Conservation (phyloP, 2,329 filamentous ascomycete genomes). For the Arthrocladium fulminans region DNA sequence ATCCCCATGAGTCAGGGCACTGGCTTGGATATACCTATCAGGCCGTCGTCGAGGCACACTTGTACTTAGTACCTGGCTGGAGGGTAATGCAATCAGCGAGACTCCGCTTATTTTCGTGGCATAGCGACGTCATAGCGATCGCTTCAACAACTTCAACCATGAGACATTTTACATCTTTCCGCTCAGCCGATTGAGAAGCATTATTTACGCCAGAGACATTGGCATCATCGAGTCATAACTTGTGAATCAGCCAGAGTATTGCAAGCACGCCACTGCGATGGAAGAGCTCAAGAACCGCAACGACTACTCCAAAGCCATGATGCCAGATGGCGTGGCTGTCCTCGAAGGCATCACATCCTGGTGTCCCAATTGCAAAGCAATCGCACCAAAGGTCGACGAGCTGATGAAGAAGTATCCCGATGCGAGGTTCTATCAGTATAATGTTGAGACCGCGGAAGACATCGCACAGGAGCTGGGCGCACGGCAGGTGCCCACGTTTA, state of each 20-base stretch:
- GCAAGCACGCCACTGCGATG: background rate
- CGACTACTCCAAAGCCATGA: slow-evolving; percentile 7
- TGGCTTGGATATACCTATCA: too few species aligned
- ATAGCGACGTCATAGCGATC: too few species aligned
- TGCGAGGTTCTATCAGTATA: slow-evolving; percentile 7
- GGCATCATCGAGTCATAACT: background rate
- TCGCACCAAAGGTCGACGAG: slow-evolving; percentile 2
- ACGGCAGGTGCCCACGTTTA: background rate
- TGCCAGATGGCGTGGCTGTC: slow-evolving; percentile 5
- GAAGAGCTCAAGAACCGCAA: slow-evolving; percentile 5
- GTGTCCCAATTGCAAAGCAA: slow-evolving; percentile 6
- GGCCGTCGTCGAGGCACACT: too few species aligned
- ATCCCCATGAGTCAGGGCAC: too few species aligned
- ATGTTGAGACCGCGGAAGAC: slow-evolving; percentile 5
- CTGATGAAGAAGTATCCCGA: slow-evolving; percentile 9
- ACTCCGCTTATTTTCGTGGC: too few species aligned
- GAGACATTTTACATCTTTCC: too few species aligned
- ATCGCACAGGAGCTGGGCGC: slow-evolving; percentile 8
- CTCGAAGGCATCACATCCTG: slow-evolving; percentile 3
- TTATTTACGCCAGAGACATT: background rate
- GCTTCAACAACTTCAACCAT: too few species aligned
- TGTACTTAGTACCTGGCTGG: too few species aligned
- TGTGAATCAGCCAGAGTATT: background rate
- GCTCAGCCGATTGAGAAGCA: background rate
- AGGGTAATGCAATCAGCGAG: too few species aligned